Evolutionary conservation across 1,284 basidiomycete species (phyloP).

Genomic region (Schizophyllum amplum): DNA sequence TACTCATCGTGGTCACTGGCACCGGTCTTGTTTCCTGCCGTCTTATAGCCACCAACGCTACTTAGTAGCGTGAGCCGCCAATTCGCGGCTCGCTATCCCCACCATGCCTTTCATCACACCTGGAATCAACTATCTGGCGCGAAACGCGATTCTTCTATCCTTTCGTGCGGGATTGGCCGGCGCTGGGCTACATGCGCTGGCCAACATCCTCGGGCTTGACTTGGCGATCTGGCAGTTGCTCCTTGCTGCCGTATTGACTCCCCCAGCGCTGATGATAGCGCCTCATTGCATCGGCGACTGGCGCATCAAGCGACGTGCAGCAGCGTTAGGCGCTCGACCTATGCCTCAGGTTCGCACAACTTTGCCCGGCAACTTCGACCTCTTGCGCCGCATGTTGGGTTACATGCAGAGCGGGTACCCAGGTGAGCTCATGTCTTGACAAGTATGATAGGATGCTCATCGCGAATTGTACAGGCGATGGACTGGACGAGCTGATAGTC

Average conservation of each 20-base stretch:
- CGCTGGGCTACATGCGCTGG: conserved; percentile 12
- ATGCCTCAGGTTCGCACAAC: conserved; percentile 11
- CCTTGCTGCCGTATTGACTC: conserved; percentile 1
- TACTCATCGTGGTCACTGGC: too few species aligned
- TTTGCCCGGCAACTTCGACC: conserved; percentile 14
- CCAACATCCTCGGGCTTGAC: conserved; percentile 3
- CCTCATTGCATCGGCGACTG: conserved; percentile 5
- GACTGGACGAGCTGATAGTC: conserved; percentile 12
- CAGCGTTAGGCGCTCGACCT: conserved; percentile 17
- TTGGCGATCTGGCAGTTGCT: conserved; percentile 14
- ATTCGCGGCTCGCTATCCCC: too few species aligned
- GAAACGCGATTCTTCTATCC: conserved; percentile 5
- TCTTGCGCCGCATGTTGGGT: conserved; percentile 11
- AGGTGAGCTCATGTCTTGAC: conserved; percentile 1
- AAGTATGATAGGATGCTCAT: neutral
- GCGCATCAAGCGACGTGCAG: conserved; percentile 14
- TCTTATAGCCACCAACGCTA: too few species aligned
- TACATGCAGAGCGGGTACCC: conserved; percentile 9
- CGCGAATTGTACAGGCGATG: conserved; percentile 12
- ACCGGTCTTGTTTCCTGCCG: too few species aligned
- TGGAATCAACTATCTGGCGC: conserved; percentile 15
- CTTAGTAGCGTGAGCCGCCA: too few species aligned
- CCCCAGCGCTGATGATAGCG: conserved; percentile 9
- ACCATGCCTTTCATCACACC: conserved; percentile 17
- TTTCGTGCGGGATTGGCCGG: conserved; percentile 10